phyloP scores from a whole-genome alignment of 306 rosid genomes.

The Castanopsis chinensis region DNA sequence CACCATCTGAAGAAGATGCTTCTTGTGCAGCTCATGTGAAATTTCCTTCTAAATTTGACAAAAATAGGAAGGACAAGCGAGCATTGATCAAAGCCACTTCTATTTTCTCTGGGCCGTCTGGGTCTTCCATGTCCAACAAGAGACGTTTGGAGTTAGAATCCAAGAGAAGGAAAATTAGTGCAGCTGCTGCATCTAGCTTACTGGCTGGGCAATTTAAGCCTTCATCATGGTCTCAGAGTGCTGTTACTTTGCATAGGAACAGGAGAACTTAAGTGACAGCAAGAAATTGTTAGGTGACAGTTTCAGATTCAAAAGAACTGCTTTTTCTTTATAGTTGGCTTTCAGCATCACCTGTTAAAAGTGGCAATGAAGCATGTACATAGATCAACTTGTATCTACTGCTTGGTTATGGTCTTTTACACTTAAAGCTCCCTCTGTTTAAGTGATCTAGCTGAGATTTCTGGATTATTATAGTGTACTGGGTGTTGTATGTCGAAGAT shows the following conservation, averaged over 20 bases:
- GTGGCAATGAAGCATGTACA: no score
- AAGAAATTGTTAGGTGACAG: conserved; percentile 3
- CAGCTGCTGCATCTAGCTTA: conserved; percentile 57
- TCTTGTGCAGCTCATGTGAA: conserved; percentile 52
- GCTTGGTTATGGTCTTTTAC: no score
- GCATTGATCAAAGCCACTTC: conserved; percentile 63
- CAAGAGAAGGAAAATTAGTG: conserved; percentile 78
- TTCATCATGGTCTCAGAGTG: conserved; percentile 62
- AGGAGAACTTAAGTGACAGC: conserved; percentile 32
- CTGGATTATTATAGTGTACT: no score
- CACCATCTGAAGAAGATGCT: conserved; percentile 59
- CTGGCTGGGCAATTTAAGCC: conserved; percentile 61
- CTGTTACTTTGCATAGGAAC: conserved; percentile 28
- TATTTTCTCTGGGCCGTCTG: conserved; percentile 54
- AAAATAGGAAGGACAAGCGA: conserved; percentile 63
- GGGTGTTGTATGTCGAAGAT: no score
- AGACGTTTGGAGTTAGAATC: conserved; percentile 59
- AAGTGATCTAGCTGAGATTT: no score
- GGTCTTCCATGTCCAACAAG: conserved; percentile 42
- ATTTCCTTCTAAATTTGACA: conserved; percentile 65
- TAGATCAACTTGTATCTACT: no score
- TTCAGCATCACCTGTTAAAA: no score
- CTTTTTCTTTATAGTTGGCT: no score
- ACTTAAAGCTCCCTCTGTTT: no score
- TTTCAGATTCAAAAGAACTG: no score